Base-by-base conservation (phyloP, 2,329 filamentous ascomycete genomes). In the Verticillium isaacii region DNA sequence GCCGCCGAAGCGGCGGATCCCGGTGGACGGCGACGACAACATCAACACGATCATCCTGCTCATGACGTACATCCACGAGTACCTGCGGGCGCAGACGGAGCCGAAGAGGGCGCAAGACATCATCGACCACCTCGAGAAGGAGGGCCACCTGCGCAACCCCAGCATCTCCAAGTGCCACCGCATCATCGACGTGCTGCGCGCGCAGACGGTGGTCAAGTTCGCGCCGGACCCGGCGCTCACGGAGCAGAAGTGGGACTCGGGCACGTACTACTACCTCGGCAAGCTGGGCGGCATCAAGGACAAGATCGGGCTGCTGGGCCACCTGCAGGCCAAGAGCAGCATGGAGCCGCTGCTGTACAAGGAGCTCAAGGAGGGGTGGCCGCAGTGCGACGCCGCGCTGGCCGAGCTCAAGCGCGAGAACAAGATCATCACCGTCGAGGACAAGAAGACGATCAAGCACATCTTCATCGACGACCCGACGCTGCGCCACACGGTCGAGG, bases 321-420 rank as follows among this genome's bases (percentile, higher is more conserved):
- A 92, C 72, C 85, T 99, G 36, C 93, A 97, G 76, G 82, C 84
- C 60, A 93, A 93, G 76, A 87, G 86, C 59, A 93, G 93, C 63
- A 91, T 92, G 1, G 87, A 89, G 66, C 92, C 92, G 14, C 85
- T 98, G 60, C 84, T 83, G 41, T 92, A 98, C 65, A 93, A 92
- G 74, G 93, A 97, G 69, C 84, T 99, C 64, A 96, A 97, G 77
- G 95, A 99, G 73, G 95, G 95, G 65, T 99, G 95, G 95, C 88
- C 89, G 29, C 89, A 89, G 69, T 96, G 92, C 70, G 88, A 93
- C 64, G 85, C 89, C 23, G 85, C 90, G 11, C 90, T 99, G 72
- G 85, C 90, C 65, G 82, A 85, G 67, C 83, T 99, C 59, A 94
- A 97, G 78, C 77, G 77, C 50, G 85, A 91, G 72, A 89, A 93